Conservation (phyloP, 805 yeast species). For the Monosporozyma unispora region DNA sequence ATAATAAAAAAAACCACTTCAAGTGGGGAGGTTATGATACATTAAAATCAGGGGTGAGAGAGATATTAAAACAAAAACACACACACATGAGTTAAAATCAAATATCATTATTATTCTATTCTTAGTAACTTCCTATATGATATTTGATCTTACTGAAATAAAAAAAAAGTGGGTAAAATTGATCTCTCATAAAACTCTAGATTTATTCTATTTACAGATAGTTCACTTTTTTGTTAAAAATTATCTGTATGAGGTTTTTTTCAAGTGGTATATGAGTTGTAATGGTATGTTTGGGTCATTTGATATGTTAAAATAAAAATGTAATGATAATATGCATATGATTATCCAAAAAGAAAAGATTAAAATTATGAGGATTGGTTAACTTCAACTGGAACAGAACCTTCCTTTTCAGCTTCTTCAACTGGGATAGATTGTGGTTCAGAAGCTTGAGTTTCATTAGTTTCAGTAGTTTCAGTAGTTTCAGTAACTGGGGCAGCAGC, state of each 20-base stretch:
- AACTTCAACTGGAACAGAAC: background rate
- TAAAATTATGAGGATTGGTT: slow-evolving; percentile 1
- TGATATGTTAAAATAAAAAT: background rate
- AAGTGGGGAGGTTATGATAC: background rate
- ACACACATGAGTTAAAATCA: background rate
- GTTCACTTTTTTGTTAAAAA: too few relatives aligned
- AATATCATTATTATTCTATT: background rate
- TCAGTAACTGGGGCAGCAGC: too few relatives aligned
- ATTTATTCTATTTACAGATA: background rate
- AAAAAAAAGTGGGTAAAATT: background rate
- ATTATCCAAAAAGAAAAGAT: background rate
- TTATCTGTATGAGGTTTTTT: background rate
- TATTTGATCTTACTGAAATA: background rate
- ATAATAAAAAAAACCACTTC: background rate
- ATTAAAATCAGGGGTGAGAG: background rate
- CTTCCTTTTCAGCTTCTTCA: background rate
- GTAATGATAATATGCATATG: background rate
- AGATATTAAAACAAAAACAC: background rate
- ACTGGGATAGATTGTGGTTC: background rate
- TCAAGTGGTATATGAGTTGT: background rate
- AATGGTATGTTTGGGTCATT: background rate
- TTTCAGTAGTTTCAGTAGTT: slow-evolving; percentile 9
- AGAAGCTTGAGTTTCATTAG: slow-evolving; percentile 13
- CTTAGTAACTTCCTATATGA: background rate
- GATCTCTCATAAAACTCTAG: background rate